Conservation (phyloP, 139 green algal genomes). For the Monoraphidium neglectum region DNA sequence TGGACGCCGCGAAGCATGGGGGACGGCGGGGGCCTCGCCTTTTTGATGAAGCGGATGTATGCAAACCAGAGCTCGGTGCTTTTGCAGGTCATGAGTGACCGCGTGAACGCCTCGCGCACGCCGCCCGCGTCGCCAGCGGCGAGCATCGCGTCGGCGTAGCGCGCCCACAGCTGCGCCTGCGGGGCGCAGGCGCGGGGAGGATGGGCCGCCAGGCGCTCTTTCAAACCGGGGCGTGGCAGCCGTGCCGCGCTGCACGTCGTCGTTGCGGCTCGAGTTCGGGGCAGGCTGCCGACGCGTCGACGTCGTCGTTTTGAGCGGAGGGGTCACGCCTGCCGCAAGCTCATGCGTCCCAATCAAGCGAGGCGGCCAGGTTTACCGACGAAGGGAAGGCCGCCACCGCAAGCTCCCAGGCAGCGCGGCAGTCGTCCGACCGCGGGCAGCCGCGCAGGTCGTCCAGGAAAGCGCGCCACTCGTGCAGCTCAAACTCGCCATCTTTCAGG, state of each 20-base stretch:
- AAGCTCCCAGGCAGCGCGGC: slow-evolving; percentile 60
- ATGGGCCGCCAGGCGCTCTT: neutral
- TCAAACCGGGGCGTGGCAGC: neutral
- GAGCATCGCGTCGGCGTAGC: slow-evolving; percentile 40
- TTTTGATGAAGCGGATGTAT: slow-evolving; percentile 87
- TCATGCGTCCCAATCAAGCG: neutral
- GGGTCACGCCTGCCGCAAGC: too few species aligned
- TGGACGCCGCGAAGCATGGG: neutral
- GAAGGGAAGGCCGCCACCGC: slow-evolving; percentile 67
- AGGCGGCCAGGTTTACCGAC: slow-evolving; percentile 64
- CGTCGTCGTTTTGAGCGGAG: neutral
- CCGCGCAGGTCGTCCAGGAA: slow-evolving; percentile 37
- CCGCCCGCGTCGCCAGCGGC: slow-evolving; percentile 4
- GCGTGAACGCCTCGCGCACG: slow-evolving; percentile 75
- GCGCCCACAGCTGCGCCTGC: slow-evolving; percentile 33
- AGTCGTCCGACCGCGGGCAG: slow-evolving; percentile 28
- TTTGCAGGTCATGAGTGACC: slow-evolving; percentile 79
- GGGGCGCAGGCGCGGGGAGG: neutral
- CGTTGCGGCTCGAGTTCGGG: neutral
- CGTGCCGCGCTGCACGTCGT: neutral
- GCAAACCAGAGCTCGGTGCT: slow-evolving; percentile 76
- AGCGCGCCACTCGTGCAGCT: slow-evolving; percentile 17
- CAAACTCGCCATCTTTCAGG: neutral
- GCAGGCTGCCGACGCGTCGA: neutral
- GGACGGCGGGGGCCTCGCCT: too few species aligned